Base-by-base conservation (phyloP, 257 asterid species). In the Perilla frutescens region DNA sequence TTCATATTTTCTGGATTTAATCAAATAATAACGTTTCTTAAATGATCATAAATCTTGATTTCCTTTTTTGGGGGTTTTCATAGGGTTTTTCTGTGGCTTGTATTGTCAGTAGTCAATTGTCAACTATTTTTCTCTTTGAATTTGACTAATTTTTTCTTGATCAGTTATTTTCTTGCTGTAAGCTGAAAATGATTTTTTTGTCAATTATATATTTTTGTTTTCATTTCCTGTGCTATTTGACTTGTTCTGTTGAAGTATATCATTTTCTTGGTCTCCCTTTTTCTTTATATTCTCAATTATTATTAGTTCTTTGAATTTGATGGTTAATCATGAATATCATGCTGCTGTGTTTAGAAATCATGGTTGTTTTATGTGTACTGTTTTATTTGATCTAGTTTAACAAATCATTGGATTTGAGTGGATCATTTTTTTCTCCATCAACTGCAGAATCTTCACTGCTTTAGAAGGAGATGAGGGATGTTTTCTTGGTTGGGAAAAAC, bases 381-480 rank as follows among this genome's bases (percentile, higher is more conserved):
- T 31, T 48, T 65, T 5, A 26, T 31, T 74, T 20, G 13, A 15
- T 76, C 36, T 63, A 36, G 31, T 39, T 10, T 34, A n/a, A 26
- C 11, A 62, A 57, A 37, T 62, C 39, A 34, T 54, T 15, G 57
- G 70, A 72, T 65, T 36, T 66, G 62, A 54, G 73, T 53, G 72
- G 69, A 70, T 47, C 55, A 64, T 36, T 74, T 55, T 6, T 75
- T 34, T 34, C 74, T 66, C 65, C 76, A 62, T 49, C 76, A 66
- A 14, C 70, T 68, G 73, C 79, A 66, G 81, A 80, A 72, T 73
- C 84, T 68, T 72, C 53, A 32, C 49, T 84, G 67, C 51, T 66
- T 70, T 54, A 58, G 76, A 77, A 74, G 96, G 90, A 83, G 81
- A 88, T 86, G 97, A 84, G 83, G 85, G 94, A 87, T 89, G 98